Base-by-base conservation (phyloP, 2,329 filamentous ascomycete genomes). In the Trichoderma afroharzianum region DNA sequence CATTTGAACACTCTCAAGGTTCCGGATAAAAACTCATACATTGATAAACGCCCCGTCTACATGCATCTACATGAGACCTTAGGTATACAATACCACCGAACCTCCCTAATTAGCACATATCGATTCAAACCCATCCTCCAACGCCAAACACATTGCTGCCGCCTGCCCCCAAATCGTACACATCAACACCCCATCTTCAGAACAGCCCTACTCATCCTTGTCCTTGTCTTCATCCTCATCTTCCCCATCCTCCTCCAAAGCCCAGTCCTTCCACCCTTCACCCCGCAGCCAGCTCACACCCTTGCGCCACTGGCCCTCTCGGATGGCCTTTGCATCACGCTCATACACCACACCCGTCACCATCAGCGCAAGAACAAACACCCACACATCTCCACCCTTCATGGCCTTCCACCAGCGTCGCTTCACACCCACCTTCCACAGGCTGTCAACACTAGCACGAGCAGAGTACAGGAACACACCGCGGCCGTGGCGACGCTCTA, bases 361-460 rank as follows among this genome's bases (percentile, higher is more conserved):
- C 76, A 93, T 93, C 82, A 97, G 85, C 62, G 93, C 92, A 21
- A 90, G 81, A 18, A 95, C 92, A 78, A 98, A 95, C 4, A 98
- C 83, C 83, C 92, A 88, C 6, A 98, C 89, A 81, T 98, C 95
- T 0, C 94, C 94, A 47, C 93, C 92, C 76, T 87, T 89, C 79
- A 96, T 87, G 12, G 93, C 93, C 74, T 88, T 90, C 94, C 95
- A 97, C 90, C 94, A 94, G 1, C 93, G 88, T 39, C 91, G 86
- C 89, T 98, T 98, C 70, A 92, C 89, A n/a, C 95, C 94, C 0
- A 97, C 93, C 84, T 97, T 97, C 93, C 94, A 98, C 59, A 94
- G 81, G 47, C 90, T 93, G 79, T 97, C 93, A 33, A 97, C 85
- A 72, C 92, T 94, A n/a, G 91, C 83, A 2, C 95, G 87, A 33